Conservation (phyloP, 805 yeast genomes). For the Kazachstania psychrophila region DNA sequence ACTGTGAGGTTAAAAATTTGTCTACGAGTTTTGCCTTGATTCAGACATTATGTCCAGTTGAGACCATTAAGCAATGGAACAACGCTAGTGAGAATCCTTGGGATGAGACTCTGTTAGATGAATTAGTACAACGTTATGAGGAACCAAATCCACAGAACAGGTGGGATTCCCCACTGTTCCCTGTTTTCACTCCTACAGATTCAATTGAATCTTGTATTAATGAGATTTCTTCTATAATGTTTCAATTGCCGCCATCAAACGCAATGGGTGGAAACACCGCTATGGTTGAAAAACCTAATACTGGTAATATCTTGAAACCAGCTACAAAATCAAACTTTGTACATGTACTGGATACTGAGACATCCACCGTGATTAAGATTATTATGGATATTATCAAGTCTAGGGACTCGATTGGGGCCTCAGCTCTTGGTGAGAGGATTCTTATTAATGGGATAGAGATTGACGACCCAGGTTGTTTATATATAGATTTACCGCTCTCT, state of each 20-base stretch:
- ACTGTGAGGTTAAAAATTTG: slow-evolving; percentile 83
- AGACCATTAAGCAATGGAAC: slow-evolving; percentile 59
- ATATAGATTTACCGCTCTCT: slow-evolving; percentile 52
- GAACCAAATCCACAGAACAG: slow-evolving; percentile 80
- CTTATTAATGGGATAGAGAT: slow-evolving; percentile 34
- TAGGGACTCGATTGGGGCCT: slow-evolving; percentile 34
- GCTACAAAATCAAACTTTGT: slow-evolving; percentile 68
- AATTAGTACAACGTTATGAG: slow-evolving; percentile 76
- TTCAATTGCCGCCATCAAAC: slow-evolving; percentile 16
- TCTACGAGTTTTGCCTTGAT: slow-evolving; percentile 76
- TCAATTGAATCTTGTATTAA: slow-evolving; percentile 46
- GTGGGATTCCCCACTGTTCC: slow-evolving; percentile 91
- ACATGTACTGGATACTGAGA: slow-evolving; percentile 65
- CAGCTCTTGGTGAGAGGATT: slow-evolving; percentile 30
- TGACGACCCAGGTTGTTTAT: slow-evolving; percentile 32
- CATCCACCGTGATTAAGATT: slow-evolving; percentile 54
- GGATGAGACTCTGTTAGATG: slow-evolving; percentile 57
- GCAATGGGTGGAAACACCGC: slow-evolving; percentile 29
- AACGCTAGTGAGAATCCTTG: slow-evolving; percentile 33
- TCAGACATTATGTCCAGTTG: slow-evolving; percentile 64
- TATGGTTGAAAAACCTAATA: slow-evolving; percentile 62
- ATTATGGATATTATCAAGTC: slow-evolving; percentile 42
- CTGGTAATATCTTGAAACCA: slow-evolving; percentile 75
- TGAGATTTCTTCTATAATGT: slow-evolving; percentile 56
- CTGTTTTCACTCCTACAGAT: slow-evolving; percentile 38